phyloP scores from a whole-genome alignment of 2,329 filamentous ascomycete genomes.

The Metarhizium guizhouense region DNA sequence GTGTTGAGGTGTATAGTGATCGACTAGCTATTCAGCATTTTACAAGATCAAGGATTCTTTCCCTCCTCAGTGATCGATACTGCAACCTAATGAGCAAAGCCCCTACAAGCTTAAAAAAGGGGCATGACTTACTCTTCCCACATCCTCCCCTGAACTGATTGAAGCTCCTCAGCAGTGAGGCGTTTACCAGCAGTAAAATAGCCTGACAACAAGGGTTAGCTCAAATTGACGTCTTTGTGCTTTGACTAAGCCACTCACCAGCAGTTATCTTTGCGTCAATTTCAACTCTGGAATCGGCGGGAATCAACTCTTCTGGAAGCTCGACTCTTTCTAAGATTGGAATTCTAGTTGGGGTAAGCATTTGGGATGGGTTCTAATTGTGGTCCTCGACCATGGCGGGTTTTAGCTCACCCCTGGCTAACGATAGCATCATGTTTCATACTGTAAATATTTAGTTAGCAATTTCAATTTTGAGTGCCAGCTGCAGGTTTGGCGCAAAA shows the following conservation, averaged over 20 bases:
- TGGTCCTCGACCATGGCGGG: background rate
- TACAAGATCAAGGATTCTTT: background rate
- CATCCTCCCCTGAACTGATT: conserved; percentile 76
- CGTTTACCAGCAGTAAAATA: conserved; percentile 83
- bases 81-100: background rate
- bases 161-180: conserved; percentile 78
- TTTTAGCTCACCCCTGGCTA: conserved; percentile 53
- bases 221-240: background rate
- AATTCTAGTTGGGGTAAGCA: conserved; percentile 40
- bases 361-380: background rate
- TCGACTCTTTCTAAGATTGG: conserved; percentile 85
- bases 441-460: conserved; percentile 30
- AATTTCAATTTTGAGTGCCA: background rate
- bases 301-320: conserved; percentile 88
- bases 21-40: background rate
- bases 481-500: background rate
- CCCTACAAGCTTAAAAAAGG: background rate
- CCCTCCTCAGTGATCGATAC: conserved; percentile 7
- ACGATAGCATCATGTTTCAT: conserved; percentile 92
- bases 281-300: conserved; percentile 90
- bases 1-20: background rate
- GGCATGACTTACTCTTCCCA: conserved; percentile 64
- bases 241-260: conserved; percentile 42
- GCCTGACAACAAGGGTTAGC: conserved; percentile 28
- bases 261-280: conserved; percentile 98